Conservation (phyloP, 768 basidiomycete species). For the Galerina sulciceps region DNA sequence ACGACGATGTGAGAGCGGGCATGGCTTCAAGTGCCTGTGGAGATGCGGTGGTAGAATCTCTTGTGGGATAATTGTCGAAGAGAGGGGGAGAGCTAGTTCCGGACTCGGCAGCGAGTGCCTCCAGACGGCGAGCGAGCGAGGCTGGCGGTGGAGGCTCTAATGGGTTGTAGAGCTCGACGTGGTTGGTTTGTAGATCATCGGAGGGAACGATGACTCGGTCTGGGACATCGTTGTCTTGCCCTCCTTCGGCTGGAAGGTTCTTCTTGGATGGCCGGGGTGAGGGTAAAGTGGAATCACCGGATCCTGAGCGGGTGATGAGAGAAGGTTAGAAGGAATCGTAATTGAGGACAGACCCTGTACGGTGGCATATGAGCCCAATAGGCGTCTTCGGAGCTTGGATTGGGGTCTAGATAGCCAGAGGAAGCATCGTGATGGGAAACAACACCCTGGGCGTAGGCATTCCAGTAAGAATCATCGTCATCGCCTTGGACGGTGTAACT, state of each 20-base stretch:
- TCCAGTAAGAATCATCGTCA: conserved; percentile 71
- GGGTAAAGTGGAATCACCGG: conserved; percentile 74
- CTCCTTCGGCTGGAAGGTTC: conserved; percentile 17
- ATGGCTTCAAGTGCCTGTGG: conserved; percentile 9
- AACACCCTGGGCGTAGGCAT: conserved; percentile 57
- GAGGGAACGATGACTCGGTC: conserved; percentile 39
- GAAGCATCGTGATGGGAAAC: conserved; percentile 24
- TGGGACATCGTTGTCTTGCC: conserved; percentile 12
- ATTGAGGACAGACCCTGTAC: conserved; percentile 59
- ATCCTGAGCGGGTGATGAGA: conserved; percentile 45
- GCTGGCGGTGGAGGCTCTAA: conserved; percentile 46
- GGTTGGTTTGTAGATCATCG: conserved; percentile 29
- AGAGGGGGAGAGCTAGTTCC: conserved; percentile 22
- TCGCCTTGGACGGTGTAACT: conserved; percentile 30
- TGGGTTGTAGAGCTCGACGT: conserved; percentile 39
- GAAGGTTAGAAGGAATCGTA: background rate
- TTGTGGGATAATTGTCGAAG: conserved; percentile 17
- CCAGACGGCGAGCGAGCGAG: conserved; percentile 44
- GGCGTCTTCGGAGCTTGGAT: conserved; percentile 53
- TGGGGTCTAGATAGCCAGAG: conserved; percentile 13
- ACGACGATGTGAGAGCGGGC: conserved; percentile 13
- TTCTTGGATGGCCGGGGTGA: conserved; percentile 42
- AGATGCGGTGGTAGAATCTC: conserved; percentile 20
- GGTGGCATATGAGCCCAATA: conserved; percentile 79
- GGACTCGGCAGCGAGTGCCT: conserved; percentile 31